Percentiles rank a stretch among this genome's conserved stretches.
phyloP scores from a whole-genome alignment of 495 filamentous ascomycete genomes.

The Podospora pseudocomata region DNA sequence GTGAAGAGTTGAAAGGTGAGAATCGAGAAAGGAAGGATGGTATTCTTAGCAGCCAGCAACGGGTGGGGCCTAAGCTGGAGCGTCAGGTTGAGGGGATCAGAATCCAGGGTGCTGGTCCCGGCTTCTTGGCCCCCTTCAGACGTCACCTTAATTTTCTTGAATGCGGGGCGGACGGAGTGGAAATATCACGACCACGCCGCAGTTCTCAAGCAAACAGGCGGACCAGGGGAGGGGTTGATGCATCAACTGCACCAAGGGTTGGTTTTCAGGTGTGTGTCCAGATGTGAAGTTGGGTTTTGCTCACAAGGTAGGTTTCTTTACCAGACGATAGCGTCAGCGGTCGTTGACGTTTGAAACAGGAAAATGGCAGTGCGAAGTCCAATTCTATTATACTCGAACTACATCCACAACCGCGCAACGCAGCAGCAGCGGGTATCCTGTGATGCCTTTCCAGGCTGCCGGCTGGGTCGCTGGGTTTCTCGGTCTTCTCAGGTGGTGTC shows the following conservation, averaged over 20 bases:
- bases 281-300: not conserved
- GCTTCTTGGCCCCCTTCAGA: constrained; percentile 25
- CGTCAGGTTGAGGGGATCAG: not conserved
- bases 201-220: not conserved
- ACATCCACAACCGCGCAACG: not conserved
- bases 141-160: constrained; percentile 17
- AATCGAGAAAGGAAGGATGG: constrained; percentile 6
- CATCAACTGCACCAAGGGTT: not conserved
- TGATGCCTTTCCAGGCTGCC: not conserved
- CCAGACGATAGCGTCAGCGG: not conserved
- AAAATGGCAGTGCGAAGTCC: constrained; percentile 4
- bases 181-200: constrained; percentile 12
- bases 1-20: constrained; percentile 9
- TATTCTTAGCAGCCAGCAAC: constrained; percentile 14
- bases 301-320: not conserved
- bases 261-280: not conserved
- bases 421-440: not conserved
- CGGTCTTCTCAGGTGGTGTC: constrained; percentile 15
- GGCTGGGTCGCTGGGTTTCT: constrained; percentile 5
- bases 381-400: constrained; percentile 12
- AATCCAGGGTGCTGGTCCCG: constrained; percentile 24
- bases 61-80: constrained; percentile 20
- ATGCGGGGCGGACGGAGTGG: constrained; percentile 13
- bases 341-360: not conserved
- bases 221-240: constrained; percentile 1